These are phyloP conservation scores for Leptographium galeiforme DNA, from an alignment of 2,329 filamentous ascomycete species.

Conservation along the genomic window DNA sequence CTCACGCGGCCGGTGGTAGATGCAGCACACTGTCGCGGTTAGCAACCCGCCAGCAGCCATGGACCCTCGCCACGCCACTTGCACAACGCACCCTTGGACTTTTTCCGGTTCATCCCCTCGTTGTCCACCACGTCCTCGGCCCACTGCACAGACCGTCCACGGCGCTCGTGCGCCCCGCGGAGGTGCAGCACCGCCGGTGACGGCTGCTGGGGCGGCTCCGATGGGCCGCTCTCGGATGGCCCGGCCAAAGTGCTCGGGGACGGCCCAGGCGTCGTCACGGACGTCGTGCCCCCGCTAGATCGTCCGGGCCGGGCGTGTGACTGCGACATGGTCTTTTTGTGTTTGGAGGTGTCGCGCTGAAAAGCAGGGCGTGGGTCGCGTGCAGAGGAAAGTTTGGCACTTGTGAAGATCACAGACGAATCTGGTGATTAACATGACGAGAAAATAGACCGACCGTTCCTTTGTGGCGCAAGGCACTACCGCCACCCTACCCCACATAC, in stretches of 20 bases:
- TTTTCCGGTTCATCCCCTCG: slow-evolving; percentile 86
- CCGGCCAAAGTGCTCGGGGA: not conserved
- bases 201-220: not conserved
- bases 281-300: not conserved
- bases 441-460: not conserved
- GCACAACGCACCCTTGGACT: slow-evolving; percentile 63
- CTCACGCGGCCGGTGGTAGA: slow-evolving; percentile 77
- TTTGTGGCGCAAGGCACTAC: too few species aligned
- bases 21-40: slow-evolving; percentile 73
- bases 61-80: too few species aligned
- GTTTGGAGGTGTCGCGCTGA: not conserved
- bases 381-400: too few species aligned
- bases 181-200: slow-evolving; percentile 32
- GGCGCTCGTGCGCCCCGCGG: slow-evolving; percentile 31
- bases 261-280: not conserved
- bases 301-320: not conserved
- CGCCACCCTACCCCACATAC: too few species aligned
- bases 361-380: not conserved
- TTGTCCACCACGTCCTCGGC: slow-evolving; percentile 90
- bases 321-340: not conserved
- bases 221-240: not conserved
- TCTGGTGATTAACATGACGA: not conserved
- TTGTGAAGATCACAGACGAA: too few species aligned
- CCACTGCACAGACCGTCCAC: slow-evolving; percentile 66
- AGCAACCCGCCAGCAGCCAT: not conserved